Base-by-base conservation (phyloP, 1,284 basidiomycete species). In the Singerocomus inundabilis region DNA sequence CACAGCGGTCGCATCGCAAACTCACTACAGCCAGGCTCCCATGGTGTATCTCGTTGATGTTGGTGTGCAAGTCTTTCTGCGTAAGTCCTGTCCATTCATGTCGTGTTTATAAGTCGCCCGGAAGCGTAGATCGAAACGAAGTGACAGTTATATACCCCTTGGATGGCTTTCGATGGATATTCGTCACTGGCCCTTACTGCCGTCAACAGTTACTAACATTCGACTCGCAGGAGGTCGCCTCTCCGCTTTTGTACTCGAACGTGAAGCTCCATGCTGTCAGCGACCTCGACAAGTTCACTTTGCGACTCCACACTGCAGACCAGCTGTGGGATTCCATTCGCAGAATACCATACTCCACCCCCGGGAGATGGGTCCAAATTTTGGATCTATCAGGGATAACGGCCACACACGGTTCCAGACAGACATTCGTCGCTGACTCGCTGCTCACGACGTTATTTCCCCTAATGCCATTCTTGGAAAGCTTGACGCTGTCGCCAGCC, bases 271-370 rank as follows among this genome's bases (percentile, higher is more conserved):
- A 66, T 9, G 71, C 72, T 6, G 59, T 80, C 10, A 51, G 65
- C 15, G 70, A 77, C 9, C 71, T 93, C 28, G 73, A 80, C 48
- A 74, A 71, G 40, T 84, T 93, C 53, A 73, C 80, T 9, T 56
- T 70, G 24, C 74, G 73, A 24, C 73, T 93, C 4, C 69, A 75
- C 50, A 57, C 62, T 18, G 84, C 85, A 16, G 91, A 94, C 56
- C 75, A 82, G 58, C 80, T 79, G 61, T 93, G 91, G 91, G 89
- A 91, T 59, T 88, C 89, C 48, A 83, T 93, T 52, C 80, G 88
- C 46, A 78, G 90, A 37, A 91, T 91, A 60, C 87, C 88, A 0
- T 87, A 86, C 63, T 92, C 89, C 1, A 77, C 84, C 0, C 91
- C 91, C 1, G 91, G 91, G 25, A 79, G 91, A 61, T 93, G 89